phyloP scores from a whole-genome alignment of 1,284 basidiomycete genomes.

The Anthracocystis panici-leucophaei region DNA sequence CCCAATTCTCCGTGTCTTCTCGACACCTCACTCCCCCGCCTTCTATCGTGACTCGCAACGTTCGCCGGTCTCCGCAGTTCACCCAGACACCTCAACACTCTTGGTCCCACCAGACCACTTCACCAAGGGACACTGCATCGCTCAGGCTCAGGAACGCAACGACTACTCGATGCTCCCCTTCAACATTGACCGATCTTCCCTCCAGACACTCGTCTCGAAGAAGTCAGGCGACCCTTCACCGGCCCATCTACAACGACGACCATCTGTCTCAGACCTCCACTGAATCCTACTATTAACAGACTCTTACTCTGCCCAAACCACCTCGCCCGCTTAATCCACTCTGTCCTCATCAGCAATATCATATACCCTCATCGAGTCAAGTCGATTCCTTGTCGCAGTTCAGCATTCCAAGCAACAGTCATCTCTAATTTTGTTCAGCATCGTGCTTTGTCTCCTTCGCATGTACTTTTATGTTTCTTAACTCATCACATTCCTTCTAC shows the following conservation, averaged over 20 bases:
- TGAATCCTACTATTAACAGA: not conserved
- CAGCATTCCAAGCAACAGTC: conserved; percentile 15
- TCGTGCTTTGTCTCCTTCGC: conserved; percentile 6
- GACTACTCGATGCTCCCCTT: conserved; percentile 35
- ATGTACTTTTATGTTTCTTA: conserved; percentile 13
- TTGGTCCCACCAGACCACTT: conserved; percentile 27
- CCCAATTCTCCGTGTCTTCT: conserved; percentile 23
- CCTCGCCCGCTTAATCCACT: conserved; percentile 8
- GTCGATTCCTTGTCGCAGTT: not conserved
- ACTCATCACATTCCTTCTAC: conserved; percentile 4
- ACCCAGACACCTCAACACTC: conserved; percentile 7
- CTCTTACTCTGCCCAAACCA: conserved; percentile 2
- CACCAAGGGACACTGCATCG: conserved; percentile 29
- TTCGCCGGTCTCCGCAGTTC: conserved; percentile 11
- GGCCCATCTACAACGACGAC: conserved; percentile 15
- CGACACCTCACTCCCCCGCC: conserved; percentile 22
- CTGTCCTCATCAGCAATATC: not conserved
- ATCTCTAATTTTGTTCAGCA: conserved; percentile 21
- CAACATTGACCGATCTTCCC: conserved; percentile 45
- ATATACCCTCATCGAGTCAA: conserved; percentile 19
- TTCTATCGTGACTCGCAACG: conserved; percentile 12
- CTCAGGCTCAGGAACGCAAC: conserved; percentile 41
- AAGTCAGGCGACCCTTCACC: conserved; percentile 47
- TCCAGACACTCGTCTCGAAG: conserved; percentile 50
- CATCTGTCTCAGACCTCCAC: not conserved